Percentiles rank a stretch among this genome's conserved stretches.
These are phyloP conservation scores for Phaeosphaeria sp. DNA, from an alignment of 2,329 filamentous ascomycete species.

Conservation along the genomic window DNA sequence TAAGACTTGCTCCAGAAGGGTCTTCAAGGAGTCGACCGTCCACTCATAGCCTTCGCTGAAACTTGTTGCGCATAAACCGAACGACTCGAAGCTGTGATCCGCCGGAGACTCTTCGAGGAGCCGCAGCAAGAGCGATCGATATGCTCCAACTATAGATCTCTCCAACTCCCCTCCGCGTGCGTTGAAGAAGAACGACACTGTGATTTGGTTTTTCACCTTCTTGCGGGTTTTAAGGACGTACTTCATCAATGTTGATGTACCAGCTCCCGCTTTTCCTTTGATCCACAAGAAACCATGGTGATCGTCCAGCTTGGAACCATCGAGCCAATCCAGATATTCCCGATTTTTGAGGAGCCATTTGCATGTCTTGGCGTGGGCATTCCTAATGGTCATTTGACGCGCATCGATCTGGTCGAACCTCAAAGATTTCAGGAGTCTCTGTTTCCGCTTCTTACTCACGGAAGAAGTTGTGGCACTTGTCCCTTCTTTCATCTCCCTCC, in stretches of 20 bases:
- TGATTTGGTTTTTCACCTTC: conserved; percentile 7
- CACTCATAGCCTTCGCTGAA: conserved; percentile 14
- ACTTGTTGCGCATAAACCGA: conserved; percentile 4
- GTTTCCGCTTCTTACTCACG: conserved; percentile 8
- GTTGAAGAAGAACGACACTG: conserved; percentile 37
- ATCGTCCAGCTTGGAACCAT: conserved; percentile 28
- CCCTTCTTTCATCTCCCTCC: background rate
- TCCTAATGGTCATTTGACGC: conserved; percentile 47
- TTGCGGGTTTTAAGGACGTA: conserved; percentile 21
- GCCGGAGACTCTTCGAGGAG: conserved; percentile 23
- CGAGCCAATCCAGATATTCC: conserved; percentile 50
- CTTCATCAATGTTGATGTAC: conserved; percentile 56
- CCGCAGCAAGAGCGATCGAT: conserved; percentile 34
- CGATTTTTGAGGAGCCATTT: conserved; percentile 49
- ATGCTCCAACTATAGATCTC: conserved; percentile 29
- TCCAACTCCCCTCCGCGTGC: conserved; percentile 28
- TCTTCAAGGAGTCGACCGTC: conserved; percentile 16
- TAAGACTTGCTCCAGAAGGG: conserved; percentile 27
- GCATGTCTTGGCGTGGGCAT: conserved; percentile 50
- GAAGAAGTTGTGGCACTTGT: background rate
- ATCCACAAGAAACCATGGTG: conserved; percentile 57
- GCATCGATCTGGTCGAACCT: conserved; percentile 51
- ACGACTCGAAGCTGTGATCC: conserved; percentile 9
- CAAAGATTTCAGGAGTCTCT: conserved; percentile 42
- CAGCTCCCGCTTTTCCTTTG: conserved; percentile 45